Evolutionary conservation across 495 filamentous ascomycete genomes (phyloP).

Genomic region (Penicillium parvum): DNA sequence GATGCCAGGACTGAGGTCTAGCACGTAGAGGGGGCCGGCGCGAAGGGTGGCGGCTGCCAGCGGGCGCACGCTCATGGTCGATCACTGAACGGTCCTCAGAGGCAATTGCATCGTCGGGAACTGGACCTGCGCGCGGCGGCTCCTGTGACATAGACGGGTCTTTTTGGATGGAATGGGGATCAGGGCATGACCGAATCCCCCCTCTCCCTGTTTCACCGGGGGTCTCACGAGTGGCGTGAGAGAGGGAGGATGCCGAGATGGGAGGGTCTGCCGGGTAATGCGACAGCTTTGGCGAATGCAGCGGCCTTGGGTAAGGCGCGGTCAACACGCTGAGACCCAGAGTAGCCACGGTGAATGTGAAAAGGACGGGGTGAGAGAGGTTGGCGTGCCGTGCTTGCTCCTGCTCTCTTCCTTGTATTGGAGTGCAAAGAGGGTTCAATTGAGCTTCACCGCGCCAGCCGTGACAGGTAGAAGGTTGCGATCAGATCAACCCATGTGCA

Average conservation of each 20-base stretch:
- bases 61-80: conserved; percentile 25
- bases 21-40: conserved; percentile 28
- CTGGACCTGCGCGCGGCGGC: conserved; percentile 29
- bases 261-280: conserved; percentile 27
- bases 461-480: too few relatives aligned
- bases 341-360: conserved; percentile 39
- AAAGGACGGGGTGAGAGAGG: conserved; percentile 3
- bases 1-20: conserved; percentile 37
- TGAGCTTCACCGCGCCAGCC: too few relatives aligned
- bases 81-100: conserved; percentile 21
- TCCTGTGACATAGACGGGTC: conserved; percentile 50
- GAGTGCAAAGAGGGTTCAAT: too few relatives aligned
- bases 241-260: conserved; percentile 37
- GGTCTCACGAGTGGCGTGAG: conserved; percentile 36
- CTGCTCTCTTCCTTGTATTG: too few relatives aligned
- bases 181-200: conserved; percentile 45
- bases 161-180: conserved; percentile 22
- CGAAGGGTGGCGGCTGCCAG: conserved; percentile 19
- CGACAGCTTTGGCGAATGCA: conserved; percentile 31
- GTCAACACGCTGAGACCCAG: conserved; percentile 39
- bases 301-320: conserved; percentile 22
- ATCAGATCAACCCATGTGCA: conserved; percentile 14
- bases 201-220: conserved; percentile 36
- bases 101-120: conserved; percentile 25
- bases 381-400: too few relatives aligned